Conservation (phyloP, 805 yeast genomes). For the Pichia rugopelliculosa region DNA sequence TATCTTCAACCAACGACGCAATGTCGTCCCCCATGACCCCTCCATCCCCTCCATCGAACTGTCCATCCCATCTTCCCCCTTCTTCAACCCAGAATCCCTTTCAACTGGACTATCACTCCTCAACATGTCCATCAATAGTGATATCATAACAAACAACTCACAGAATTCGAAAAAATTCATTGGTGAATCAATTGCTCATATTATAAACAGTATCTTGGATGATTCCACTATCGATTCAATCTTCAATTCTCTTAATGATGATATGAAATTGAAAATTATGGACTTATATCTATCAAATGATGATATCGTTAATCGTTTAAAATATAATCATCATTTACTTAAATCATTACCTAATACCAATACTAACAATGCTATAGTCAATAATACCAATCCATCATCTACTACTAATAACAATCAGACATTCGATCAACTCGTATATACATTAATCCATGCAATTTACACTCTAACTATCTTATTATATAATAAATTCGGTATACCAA, state of each 20-base stretch:
- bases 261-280: constrained; percentile 15
- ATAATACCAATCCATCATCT: background rate
- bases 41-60: background rate
- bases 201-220: constrained; percentile 14
- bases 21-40: background rate
- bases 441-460: background rate
- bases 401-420: background rate
- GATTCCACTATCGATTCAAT: constrained; percentile 1
- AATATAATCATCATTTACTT: background rate
- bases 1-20: background rate
- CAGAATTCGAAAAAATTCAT: constrained; percentile 9
- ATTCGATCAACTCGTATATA: background rate
- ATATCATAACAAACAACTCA: constrained; percentile 4
- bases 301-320: constrained; percentile 1
- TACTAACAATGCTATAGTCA: background rate
- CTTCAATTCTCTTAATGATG: constrained; percentile 11
- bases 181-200: constrained; percentile 11
- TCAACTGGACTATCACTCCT: constrained; percentile 15
- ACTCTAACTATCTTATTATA: background rate
- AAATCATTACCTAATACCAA: too few relatives aligned
- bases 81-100: background rate
- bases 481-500: background rate
- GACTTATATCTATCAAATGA: constrained; percentile 17
- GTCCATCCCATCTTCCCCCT: background rate
- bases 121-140: constrained; percentile 14